Evolutionary conservation across 305 asterid genomes (phyloP), one percentile per base, ranked within the genome.

Genomic region (Fraxinus baroniana): DNA sequence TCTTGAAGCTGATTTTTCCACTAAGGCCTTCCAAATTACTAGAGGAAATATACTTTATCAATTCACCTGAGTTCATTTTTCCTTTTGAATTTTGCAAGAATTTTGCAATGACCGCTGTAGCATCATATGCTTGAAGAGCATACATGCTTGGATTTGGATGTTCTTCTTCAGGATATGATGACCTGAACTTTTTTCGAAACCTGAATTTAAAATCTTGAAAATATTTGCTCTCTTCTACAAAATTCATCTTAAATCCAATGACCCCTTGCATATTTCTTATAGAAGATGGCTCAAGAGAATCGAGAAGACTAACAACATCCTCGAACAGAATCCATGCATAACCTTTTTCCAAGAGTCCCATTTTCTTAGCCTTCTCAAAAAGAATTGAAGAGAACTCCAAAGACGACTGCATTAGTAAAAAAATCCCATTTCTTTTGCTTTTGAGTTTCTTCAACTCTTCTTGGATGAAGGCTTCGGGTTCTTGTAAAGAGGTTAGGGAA

Each of bases 271-370:
- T 89, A 30, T 82, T 87, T 26, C 76, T 74, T 32, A 83, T 18
- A 18, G 80, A 83, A 1, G 93, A 87, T 0, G 81, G 33, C 28
- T 89, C 91, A 22, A 90, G 37, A 15, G 95, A 87, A 81, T 94
- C 94, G 8, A 94, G 90, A 83, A 89, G 87, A 74, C 81, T 87
- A 0, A 86, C 89, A 18, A 92, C 78, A 35, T 85, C 91, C 18
- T 89, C 94, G 0, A 91, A 79, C 5, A 91, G 86, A 57, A 92
- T 90, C 98, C 98, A 94, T 2, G 84, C 97, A 73, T 83, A 89
- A 26, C 94, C 93, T 49, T 82, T 88, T 33, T 80, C 94, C 94
- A 91, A 82, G 95, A 92, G 88, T 71, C 89, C 93, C 41, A 90
- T 70, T 73, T 74, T 85, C 72, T 79, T 90, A 7, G 94, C 93